Base-by-base conservation (phyloP, 2,329 filamentous ascomycete genomes). In the Colletotrichum brevisporum region DNA sequence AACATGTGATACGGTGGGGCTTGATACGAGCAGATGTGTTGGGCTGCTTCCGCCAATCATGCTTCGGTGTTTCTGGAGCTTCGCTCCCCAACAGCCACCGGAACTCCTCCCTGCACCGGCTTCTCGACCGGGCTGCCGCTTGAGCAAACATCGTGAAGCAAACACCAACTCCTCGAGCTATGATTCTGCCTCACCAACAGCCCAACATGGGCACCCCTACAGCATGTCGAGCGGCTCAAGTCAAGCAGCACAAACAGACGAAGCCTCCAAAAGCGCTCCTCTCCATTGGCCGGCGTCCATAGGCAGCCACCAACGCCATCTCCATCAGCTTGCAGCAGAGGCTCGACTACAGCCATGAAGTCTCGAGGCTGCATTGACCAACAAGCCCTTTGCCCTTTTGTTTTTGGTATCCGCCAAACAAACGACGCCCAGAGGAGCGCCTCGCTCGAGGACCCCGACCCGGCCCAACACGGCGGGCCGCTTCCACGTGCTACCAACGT, bases 401-500 rank as follows among this genome's bases (percentile, higher is more conserved):
- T 12, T 2, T 36, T 8, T 10, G 8, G 8, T 36, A 36, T 10
- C 41, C 41, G 41, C 41, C 10, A 13, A 43, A 4, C 10, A 43
- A 15, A 5, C 2, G 10, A 15, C 10, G 41, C 41, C 41, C 15
- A 12, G 15, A 48, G 13, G 26, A 24, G 27, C 27, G 41, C 16
- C 27, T 58, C 12, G 43, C 18, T 8, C 26, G 16, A 36, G 50
- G 43, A 26, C 48, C 26, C 36, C 6, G 36, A 16, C 36, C 26
- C 26, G n/a, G 47, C 39, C 45, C 27, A 36, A n/a, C 26, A 10
- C 21, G 50, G 26, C 60, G 65, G 65, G 39, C 54, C 61, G 21
- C 18, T 43, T 45, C 65, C 57, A 52, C 47, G 57, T 52, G 60
- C 48, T 39, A 18, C 31, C 47, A 26, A 18, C 60, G 16, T 64